Evolutionary conservation across 2,329 filamentous ascomycete genomes (phyloP).

Genomic region (Cercospora sesami): DNA sequence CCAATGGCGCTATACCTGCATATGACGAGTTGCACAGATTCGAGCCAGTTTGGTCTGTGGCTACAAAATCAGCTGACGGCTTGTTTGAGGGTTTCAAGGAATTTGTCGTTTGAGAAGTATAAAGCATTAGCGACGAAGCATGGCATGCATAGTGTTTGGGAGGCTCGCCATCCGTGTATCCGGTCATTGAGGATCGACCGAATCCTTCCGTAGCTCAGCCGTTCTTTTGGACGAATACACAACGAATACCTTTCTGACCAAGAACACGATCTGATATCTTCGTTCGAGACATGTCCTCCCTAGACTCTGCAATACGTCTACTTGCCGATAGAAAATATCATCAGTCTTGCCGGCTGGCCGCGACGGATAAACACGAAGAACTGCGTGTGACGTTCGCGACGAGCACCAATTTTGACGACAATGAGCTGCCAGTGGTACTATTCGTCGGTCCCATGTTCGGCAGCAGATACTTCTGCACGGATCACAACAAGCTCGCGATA

Average conservation of each 20-base stretch:
- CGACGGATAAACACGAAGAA: conserved; percentile 26
- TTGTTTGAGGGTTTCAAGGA: conserved; percentile 68
- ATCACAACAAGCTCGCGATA: conserved; percentile 37
- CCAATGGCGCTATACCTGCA: too few relatives aligned
- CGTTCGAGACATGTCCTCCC: neutral
- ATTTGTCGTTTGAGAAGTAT: neutral
- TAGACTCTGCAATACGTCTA: conserved; percentile 18
- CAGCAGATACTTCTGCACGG: conserved; percentile 35
- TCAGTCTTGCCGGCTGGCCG: conserved; percentile 33
- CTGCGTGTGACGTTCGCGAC: conserved; percentile 37
- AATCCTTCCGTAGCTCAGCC: conserved; percentile 1
- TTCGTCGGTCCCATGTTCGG: conserved; percentile 46
- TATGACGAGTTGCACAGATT: conserved; percentile 76
- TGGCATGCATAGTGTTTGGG: neutral
- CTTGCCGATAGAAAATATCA: conserved; percentile 30
- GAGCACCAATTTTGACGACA: conserved; percentile 36
- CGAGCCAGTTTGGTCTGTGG: conserved; percentile 74
- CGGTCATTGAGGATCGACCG: neutral
- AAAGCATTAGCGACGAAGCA: neutral
- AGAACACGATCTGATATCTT: neutral
- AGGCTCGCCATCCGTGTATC: neutral
- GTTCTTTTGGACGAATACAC: neutral
- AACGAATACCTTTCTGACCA: neutral
- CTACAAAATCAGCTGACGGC: conserved; percentile 74
- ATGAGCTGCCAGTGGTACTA: conserved; percentile 36